Percentiles rank a stretch among this genome's conserved stretches.
Conservation (phyloP, 1,139 yeast species). For the Scheffersomyces quercinus region DNA sequence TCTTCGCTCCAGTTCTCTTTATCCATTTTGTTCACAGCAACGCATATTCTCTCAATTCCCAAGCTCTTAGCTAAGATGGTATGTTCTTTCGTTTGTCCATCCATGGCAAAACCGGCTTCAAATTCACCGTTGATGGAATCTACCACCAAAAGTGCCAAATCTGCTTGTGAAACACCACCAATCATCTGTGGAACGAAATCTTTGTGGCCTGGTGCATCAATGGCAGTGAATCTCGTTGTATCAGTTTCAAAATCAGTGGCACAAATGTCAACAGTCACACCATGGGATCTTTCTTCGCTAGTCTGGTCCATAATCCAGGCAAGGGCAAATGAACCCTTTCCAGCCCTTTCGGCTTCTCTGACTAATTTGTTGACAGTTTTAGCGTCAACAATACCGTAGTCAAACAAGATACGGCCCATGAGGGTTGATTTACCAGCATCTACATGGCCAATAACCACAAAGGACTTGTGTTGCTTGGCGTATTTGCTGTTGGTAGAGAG, state of each 20-base stretch:
- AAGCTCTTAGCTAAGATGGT: slow-evolving; percentile 77
- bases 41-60: slow-evolving; percentile 74
- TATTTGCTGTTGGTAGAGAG: slow-evolving; percentile 33
- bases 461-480: slow-evolving; percentile 66
- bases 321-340: slow-evolving; percentile 90
- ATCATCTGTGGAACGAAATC: slow-evolving; percentile 59
- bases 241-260: slow-evolving; percentile 79
- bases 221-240: slow-evolving; percentile 70
- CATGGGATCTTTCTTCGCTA: slow-evolving; percentile 81
- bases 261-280: slow-evolving; percentile 93
- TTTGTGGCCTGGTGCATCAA: slow-evolving; percentile 83
- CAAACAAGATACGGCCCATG: slow-evolving; percentile 85
- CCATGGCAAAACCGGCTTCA: slow-evolving; percentile 81
- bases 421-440: slow-evolving; percentile 98
- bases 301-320: slow-evolving; percentile 99
- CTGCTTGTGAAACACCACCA: slow-evolving; percentile 57
- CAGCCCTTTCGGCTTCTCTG: slow-evolving; percentile 77
- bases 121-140: slow-evolving; percentile 85
- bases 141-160: slow-evolving; percentile 68
- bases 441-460: slow-evolving; percentile 93
- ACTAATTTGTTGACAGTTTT: slow-evolving; percentile 74
- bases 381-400: slow-evolving; percentile 77
- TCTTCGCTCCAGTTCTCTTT: slow-evolving; percentile 65
- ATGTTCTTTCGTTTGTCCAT: slow-evolving; percentile 96
- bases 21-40: slow-evolving; percentile 90